phyloP scores from a whole-genome alignment of 371 early-diverging fungal genomes.

The Mucor lusitanicus region DNA sequence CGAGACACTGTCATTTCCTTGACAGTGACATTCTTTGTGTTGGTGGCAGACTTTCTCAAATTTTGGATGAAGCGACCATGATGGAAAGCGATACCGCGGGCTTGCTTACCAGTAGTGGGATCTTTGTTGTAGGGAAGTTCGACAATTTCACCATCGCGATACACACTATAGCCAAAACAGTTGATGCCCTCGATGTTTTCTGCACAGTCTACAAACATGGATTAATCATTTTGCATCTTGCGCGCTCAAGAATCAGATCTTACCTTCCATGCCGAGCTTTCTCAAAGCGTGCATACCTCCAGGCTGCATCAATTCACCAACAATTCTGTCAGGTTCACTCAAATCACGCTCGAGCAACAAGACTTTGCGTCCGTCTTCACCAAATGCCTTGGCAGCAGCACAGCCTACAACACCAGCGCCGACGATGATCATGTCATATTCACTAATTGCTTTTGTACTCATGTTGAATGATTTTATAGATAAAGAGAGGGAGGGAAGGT shows the following conservation, averaged over 20 bases:
- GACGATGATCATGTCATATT: constrained; percentile 78
- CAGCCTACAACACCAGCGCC: constrained; percentile 91
- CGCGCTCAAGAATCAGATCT: neutral
- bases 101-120: constrained; percentile 47
- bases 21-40: constrained; percentile 64
- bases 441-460: constrained; percentile 4
- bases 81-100: constrained; percentile 84
- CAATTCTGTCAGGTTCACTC: constrained; percentile 91
- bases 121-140: constrained; percentile 65
- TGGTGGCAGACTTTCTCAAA: constrained; percentile 70
- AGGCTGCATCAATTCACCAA: constrained; percentile 94
- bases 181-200: constrained; percentile 85
- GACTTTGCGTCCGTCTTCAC: constrained; percentile 69
- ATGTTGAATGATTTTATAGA: neutral
- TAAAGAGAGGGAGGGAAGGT: neutral
- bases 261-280: constrained; percentile 70
- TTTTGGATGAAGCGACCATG: constrained; percentile 93
- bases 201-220: constrained; percentile 58
- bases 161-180: constrained; percentile 86
- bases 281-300: constrained; percentile 83
- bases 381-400: constrained; percentile 77
- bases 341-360: constrained; percentile 82
- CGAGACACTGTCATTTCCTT: constrained; percentile 75
- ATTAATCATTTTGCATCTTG: neutral
- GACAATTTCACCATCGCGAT: constrained; percentile 54